Conservation (phyloP, 192 early-diverging fungal species). For the Gigaspora rosea region DNA sequence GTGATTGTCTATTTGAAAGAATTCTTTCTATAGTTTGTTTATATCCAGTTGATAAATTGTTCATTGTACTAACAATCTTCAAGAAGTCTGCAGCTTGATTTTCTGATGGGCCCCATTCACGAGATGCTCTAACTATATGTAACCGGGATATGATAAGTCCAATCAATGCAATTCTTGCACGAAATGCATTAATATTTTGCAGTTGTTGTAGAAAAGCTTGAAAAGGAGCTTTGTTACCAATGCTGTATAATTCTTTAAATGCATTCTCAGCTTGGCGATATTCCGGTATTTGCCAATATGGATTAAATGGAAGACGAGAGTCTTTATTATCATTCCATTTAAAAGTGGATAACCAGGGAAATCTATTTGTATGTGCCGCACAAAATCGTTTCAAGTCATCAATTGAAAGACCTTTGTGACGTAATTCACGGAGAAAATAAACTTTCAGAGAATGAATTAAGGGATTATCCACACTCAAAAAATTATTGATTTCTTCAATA, state of each 20-base stretch:
- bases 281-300: background rate
- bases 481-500: too few species aligned
- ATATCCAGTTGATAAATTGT: background rate
- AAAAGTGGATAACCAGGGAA: slow-evolving; percentile 27
- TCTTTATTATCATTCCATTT: slow-evolving; percentile 18
- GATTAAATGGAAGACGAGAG: slow-evolving; percentile 26
- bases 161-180: too few species aligned
- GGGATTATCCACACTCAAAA: too few species aligned
- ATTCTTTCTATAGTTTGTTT: background rate
- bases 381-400: slow-evolving; percentile 22
- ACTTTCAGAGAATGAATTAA: too few species aligned
- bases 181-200: background rate
- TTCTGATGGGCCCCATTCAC: background rate
- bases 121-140: too few species aligned
- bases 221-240: background rate
- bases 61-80: background rate
- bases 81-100: background rate
- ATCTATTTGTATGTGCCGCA: background rate
- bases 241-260: background rate
- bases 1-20: background rate
- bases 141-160: too few species aligned
- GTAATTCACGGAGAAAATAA: background rate
- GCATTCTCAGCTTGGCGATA: slow-evolving; percentile 18
- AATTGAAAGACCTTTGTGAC: slow-evolving; percentile 5
- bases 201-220: background rate